A percentile compares a stretch with the other conserved stretches of the same genome.
These are phyloP conservation scores for Pseudocohnilembus persalinus DNA, from an alignment of 169 alveolate genomes.

Conservation along the genomic window DNA sequence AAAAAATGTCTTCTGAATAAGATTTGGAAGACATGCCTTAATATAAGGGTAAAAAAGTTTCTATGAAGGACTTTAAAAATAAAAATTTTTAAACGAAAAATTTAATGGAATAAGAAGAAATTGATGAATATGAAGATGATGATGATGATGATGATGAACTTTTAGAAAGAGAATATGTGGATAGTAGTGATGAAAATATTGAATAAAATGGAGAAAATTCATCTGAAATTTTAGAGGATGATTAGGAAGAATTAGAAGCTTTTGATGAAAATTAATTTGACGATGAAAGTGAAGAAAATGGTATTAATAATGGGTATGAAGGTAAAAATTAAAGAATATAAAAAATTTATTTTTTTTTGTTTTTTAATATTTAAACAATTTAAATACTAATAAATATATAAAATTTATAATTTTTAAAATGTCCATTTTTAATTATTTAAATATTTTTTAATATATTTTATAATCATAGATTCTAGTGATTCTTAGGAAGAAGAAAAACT, in stretches of 20 bases:
- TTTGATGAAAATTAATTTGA: background rate
- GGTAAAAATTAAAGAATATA: background rate
- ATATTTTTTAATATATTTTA: background rate
- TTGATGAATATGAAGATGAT: background rate
- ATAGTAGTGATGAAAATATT: no score
- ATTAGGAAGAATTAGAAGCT: background rate
- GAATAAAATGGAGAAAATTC: no score
- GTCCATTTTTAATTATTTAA: background rate
- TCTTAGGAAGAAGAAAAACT: background rate
- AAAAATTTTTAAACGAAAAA: no score
- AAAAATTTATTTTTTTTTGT: background rate
- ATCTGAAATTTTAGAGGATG: no score
- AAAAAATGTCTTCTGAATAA: background rate
- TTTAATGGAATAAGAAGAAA: slow-evolving; percentile 4
- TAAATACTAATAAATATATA: background rate
- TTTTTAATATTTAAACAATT: background rate
- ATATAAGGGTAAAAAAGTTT: background rate
- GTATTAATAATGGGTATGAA: background rate
- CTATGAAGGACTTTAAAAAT: background rate
- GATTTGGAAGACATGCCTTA: background rate
- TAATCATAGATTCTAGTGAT: background rate
- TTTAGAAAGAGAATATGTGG: background rate
- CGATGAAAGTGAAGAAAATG: background rate
- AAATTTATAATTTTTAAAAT: background rate
- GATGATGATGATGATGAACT: slow-evolving; percentile 9